phyloP scores from a whole-genome alignment of 169 alveolate genomes.

The Amoebophrya sp. region DNA sequence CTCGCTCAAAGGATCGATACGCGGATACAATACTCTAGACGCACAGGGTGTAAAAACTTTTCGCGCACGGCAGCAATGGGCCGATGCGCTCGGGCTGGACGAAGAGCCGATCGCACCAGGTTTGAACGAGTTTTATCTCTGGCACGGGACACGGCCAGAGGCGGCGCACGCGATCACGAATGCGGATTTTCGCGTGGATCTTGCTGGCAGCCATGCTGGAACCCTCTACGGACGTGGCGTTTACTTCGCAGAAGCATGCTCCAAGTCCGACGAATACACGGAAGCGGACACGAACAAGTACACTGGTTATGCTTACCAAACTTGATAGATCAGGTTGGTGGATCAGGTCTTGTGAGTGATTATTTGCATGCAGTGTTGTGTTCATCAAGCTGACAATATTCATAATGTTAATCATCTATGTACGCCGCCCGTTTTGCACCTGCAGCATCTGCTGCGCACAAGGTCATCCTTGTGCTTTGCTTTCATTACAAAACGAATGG shows the following conservation, averaged over 20 bases:
- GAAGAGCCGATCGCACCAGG: background rate
- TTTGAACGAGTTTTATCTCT: constrained; percentile 15
- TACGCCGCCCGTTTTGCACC: no score
- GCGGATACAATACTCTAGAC: background rate
- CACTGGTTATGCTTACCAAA: no score
- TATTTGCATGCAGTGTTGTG: no score
- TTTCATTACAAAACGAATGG: no score
- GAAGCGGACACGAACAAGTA: no score
- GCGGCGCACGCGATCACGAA: constrained; percentile 29
- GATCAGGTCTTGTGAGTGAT: no score
- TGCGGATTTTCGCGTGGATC: constrained; percentile 2
- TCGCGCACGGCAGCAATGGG: background rate
- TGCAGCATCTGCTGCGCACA: no score
- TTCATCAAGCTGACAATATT: no score
- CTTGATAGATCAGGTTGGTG: no score
- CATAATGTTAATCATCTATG: no score
- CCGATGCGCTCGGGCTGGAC: background rate
- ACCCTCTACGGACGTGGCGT: constrained; percentile 25
- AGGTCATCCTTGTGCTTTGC: no score
- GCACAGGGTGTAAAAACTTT: background rate
- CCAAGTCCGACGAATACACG: constrained; percentile 30
- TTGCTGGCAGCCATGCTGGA: constrained; percentile 8
- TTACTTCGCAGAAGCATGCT: constrained; percentile 17
- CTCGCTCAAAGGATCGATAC: background rate
- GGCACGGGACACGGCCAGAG: constrained; percentile 29